Base-by-base conservation (phyloP, 2,329 filamentous ascomycete species). In the Aspergillus calidoustus region DNA sequence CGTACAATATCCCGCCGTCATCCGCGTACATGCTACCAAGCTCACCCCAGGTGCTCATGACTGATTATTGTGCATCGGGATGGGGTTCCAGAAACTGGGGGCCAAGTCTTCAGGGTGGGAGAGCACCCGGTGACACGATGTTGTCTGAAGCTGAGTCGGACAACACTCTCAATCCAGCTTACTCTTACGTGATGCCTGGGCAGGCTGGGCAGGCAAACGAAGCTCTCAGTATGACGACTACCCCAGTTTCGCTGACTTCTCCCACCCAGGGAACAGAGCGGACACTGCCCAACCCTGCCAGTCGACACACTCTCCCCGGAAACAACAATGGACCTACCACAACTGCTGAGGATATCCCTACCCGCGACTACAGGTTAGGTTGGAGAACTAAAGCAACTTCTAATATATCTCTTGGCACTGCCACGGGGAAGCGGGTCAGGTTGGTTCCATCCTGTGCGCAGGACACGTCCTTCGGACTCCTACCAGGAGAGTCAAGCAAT, bases 1-100 rank as follows among this genome's bases (percentile, higher is more conserved):
- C 68, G 15, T 80, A 80, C 62, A 66, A 61, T 28, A 61, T 71
- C 25, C 73, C 75, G 55, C 68, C 76, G 15, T 69, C 76, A 9
- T 69, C 77, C 31, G 63, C 69, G 22, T 80, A 78, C 56, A 72
- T 76, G 64, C 65, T 79, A 5, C 71, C 76, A 17, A 73, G 70
- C 58, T 71, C 71, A 8, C 67, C 75, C 13, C 69, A 76, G 7
- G 70, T 70, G 34, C 66, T 58, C 25, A 61, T 74, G 46, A 49
- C 69, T 17, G 73, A 75, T 49, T 74, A 73, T 53, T 71, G 63
- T 28, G 63, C 63, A 15, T 50, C 72, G 9, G n/a, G 68, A 30
- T 74, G 70, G 68, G 69, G 66, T 54, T 64, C 72, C 4, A 76
- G 72, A 54, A 38, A 61, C n/a, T 77, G 76, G 71, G 66, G 67